Conservation (phyloP, 2,329 filamentous ascomycete genomes). For the Pseudogymnoascus sp. region DNA sequence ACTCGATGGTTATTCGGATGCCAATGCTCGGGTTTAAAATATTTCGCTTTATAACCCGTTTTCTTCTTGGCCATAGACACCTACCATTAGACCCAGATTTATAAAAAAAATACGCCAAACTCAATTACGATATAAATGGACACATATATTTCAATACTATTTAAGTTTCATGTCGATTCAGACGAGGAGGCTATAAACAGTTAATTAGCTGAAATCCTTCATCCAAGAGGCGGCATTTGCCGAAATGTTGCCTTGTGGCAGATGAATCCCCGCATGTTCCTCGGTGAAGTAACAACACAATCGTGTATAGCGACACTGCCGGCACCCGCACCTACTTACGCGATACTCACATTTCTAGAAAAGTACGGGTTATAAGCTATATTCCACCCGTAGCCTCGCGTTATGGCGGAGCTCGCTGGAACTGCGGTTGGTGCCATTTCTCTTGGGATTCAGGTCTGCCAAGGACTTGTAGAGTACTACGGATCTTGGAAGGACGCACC, state of each 20-base stretch:
- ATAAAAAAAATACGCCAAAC: background rate
- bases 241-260: background rate
- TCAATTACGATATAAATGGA: background rate
- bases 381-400: background rate
- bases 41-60: background rate
- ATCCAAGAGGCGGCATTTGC: background rate
- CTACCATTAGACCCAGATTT: background rate
- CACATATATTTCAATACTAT: background rate
- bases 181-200: background rate
- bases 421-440: slow-evolving; percentile 1
- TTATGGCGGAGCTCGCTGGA: background rate
- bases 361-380: background rate
- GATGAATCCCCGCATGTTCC: background rate
- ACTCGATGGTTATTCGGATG: background rate
- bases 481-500: background rate
- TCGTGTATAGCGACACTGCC: background rate
- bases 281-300: background rate
- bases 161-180: background rate
- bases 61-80: background rate
- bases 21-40: background rate
- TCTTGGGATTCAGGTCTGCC: slow-evolving; percentile 1
- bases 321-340: background rate
- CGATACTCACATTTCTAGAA: background rate
- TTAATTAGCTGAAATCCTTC: background rate
- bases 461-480: slow-evolving; percentile 4